phyloP scores from a whole-genome alignment of 2,329 filamentous ascomycete genomes.

The Beauveria medogensis region DNA sequence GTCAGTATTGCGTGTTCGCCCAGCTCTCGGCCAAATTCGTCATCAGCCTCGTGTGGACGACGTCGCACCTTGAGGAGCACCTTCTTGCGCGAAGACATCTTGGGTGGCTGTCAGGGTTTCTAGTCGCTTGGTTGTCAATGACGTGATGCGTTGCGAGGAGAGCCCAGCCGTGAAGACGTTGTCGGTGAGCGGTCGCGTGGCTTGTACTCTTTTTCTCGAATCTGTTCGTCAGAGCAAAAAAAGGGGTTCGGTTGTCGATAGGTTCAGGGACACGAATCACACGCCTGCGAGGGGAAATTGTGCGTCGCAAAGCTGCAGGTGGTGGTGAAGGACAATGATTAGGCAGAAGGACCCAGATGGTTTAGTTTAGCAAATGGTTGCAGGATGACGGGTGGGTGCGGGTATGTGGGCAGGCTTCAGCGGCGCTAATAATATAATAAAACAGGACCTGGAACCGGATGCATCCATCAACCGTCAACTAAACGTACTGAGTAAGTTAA shows the following conservation, averaged over 20 bases:
- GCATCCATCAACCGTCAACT: not conserved
- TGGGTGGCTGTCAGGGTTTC: conserved; percentile 21
- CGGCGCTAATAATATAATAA: not conserved
- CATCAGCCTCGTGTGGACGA: conserved; percentile 8
- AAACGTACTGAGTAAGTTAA: not conserved
- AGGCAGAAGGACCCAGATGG: not conserved
- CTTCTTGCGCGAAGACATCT: conserved; percentile 80
- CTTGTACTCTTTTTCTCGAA: not conserved
- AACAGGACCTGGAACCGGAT: conserved; percentile 2
- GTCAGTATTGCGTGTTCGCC: conserved; percentile 13
- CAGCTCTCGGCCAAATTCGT: not conserved
- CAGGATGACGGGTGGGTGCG: conserved; percentile 4
- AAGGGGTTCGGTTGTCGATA: not conserved
- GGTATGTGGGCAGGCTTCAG: not conserved
- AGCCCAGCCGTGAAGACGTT: not conserved
- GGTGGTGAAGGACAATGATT: not conserved
- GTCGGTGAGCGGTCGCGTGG: not conserved
- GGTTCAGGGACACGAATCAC: not conserved
- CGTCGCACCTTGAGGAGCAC: conserved; percentile 71
- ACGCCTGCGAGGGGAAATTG: not conserved
- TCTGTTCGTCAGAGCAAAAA: not conserved
- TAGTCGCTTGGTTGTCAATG: conserved; percentile 12
- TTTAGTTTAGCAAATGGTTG: not conserved
- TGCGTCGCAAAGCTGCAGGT: conserved; percentile 3
- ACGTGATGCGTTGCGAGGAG: conserved; percentile 7